Conservation (phyloP, 2,329 filamentous ascomycete species). For the Aspergillus ochraceus region DNA sequence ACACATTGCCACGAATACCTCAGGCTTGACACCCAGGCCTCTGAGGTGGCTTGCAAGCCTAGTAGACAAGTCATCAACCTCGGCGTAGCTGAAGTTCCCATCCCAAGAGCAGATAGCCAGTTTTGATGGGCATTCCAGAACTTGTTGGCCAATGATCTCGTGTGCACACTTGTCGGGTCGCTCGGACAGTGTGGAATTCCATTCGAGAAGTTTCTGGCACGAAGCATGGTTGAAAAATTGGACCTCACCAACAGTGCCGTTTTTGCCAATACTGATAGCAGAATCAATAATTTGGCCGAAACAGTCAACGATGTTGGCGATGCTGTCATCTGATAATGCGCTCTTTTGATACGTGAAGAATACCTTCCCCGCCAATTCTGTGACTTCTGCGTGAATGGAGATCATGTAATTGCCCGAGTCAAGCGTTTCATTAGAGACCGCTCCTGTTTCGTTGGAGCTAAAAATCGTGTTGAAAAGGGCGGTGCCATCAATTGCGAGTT, state of each 20-base stretch:
- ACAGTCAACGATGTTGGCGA: constrained; percentile 32
- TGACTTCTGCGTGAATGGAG: constrained; percentile 28
- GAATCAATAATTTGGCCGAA: constrained; percentile 35
- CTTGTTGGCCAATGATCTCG: constrained; percentile 37
- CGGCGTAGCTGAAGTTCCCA: constrained; percentile 36
- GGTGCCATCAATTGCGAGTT: constrained; percentile 24
- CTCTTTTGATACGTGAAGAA: constrained; percentile 55
- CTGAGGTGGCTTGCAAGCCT: constrained; percentile 38
- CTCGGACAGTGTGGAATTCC: constrained; percentile 33
- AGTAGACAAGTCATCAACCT: constrained; percentile 40
- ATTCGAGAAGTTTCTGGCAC: constrained; percentile 31
- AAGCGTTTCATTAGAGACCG: constrained; percentile 10
- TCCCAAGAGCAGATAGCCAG: constrained; percentile 38
- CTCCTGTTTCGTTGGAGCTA: constrained; percentile 1
- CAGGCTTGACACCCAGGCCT: constrained; percentile 39
- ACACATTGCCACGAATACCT: constrained; percentile 40
- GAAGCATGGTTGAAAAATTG: constrained; percentile 33
- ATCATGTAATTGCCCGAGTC: constrained; percentile 24
- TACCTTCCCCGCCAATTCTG: constrained; percentile 41
- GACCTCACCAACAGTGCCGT: constrained; percentile 27
- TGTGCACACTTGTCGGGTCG: constrained; percentile 35
- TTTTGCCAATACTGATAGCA: constrained; percentile 19
- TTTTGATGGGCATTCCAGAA: constrained; percentile 20
- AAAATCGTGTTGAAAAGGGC: constrained; percentile 34
- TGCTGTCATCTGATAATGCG: constrained; percentile 45